Conservation (phyloP, 176 grass and related monocot genomes). For the Pontederia paniculata region DNA sequence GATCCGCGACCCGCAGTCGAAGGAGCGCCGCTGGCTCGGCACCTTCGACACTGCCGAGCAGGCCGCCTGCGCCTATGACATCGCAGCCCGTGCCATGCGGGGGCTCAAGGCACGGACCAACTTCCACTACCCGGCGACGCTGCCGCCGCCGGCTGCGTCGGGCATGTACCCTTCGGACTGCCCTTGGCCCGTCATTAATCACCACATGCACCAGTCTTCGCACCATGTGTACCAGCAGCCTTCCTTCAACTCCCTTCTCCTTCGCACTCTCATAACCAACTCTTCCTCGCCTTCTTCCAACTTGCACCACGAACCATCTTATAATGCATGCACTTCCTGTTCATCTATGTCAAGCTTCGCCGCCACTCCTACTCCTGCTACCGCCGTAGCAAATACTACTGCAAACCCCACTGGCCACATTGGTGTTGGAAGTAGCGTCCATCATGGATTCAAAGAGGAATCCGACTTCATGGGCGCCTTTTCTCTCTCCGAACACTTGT, state of each 20-base stretch:
- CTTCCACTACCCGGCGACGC: conserved; percentile 30
- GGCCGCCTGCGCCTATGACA: conserved; percentile 83
- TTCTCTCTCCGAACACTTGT: neutral
- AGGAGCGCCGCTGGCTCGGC: conserved; percentile 76
- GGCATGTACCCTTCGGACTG: conserved; percentile 13
- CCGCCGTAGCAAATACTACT: neutral
- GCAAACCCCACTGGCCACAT: neutral
- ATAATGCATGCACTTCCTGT: neutral
- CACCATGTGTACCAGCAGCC: neutral
- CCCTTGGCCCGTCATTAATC: conserved; percentile 21
- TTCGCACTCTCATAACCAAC: conserved; percentile 41
- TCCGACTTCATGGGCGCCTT: neutral
- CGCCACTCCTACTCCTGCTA: neutral
- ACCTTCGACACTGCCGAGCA: conserved; percentile 92
- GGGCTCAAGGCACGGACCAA: conserved; percentile 84
- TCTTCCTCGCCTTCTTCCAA: conserved; percentile 12
- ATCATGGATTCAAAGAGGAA: too few relatives aligned
- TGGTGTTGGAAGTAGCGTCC: neutral
- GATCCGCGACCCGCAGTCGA: conserved; percentile 73
- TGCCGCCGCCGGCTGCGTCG: neutral
- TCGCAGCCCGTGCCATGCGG: conserved; percentile 77
- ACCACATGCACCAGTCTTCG: neutral
- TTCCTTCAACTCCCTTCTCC: conserved; percentile 23
- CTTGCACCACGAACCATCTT: neutral
- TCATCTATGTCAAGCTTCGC: neutral